phyloP scores from a whole-genome alignment of 208 protist species.

The Crithidia fasciculata region DNA sequence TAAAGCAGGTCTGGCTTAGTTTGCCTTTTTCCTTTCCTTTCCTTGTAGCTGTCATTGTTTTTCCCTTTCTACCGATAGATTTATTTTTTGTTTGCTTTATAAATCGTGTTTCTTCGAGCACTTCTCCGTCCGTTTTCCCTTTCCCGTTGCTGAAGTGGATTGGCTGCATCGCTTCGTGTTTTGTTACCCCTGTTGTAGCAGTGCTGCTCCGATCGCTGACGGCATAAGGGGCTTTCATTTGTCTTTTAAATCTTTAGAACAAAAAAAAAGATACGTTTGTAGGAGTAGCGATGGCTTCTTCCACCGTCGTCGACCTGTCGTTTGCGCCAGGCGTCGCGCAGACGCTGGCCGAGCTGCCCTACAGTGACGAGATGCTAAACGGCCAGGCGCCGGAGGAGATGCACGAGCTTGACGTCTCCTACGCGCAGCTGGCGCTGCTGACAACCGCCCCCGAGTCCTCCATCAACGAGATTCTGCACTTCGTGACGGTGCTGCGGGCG shows the following conservation, averaged over 20 bases:
- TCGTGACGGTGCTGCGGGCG: conserved; percentile 69
- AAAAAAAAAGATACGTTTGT: not conserved
- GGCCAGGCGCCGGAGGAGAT: conserved; percentile 21
- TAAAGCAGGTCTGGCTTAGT: no score
- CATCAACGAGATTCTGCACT: conserved; percentile 36
- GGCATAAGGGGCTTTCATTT: no score
- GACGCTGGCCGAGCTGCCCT: conserved; percentile 37
- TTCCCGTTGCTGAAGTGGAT: no score
- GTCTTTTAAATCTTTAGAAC: no score
- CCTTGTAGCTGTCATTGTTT: no score
- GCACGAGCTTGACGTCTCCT: conserved; percentile 30
- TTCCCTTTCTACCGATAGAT: not conserved
- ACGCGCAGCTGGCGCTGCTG: conserved; percentile 44
- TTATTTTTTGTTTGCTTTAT: conserved; percentile 20
- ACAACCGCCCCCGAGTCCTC: conserved; percentile 26
- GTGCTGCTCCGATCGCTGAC: no score
- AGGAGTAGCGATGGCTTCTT: not conserved
- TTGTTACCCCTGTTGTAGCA: not conserved
- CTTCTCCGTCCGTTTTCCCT: not conserved
- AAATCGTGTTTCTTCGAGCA: not conserved
- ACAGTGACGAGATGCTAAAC: conserved; percentile 7
- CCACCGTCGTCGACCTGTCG: conserved; percentile 36
- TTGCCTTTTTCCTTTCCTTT: no score
- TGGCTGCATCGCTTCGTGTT: not conserved
- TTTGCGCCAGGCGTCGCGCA: conserved; percentile 27